Evolutionary conservation across 2,329 filamentous ascomycete genomes (phyloP).

Genomic region (Thielaviopsis euricoi): DNA sequence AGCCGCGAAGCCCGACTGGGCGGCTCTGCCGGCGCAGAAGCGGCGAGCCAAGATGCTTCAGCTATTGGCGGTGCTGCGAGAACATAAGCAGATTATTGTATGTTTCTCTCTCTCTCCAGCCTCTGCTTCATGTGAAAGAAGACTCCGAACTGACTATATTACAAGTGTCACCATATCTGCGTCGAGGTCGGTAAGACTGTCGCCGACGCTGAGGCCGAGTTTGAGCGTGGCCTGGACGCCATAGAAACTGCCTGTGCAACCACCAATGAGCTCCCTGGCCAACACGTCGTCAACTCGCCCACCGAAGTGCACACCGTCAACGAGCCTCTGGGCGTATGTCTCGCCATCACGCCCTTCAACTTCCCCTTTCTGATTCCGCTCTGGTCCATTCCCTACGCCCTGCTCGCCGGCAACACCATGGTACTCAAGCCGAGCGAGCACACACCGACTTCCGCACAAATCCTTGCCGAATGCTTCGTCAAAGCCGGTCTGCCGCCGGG

Average conservation of each 20-base stretch:
- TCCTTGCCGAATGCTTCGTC: conserved; percentile 38
- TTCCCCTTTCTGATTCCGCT: conserved; percentile 28
- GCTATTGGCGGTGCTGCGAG: conserved; percentile 1
- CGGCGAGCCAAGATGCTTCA: conserved; percentile 4
- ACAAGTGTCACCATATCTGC: conserved; percentile 4
- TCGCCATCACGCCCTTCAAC: conserved; percentile 42
- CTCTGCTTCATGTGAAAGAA: too few species aligned
- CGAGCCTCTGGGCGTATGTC: conserved; percentile 32
- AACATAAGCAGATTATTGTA: conserved; percentile 10
- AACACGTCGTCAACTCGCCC: not conserved
- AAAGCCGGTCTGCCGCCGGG: conserved; percentile 61
- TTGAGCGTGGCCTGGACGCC: conserved; percentile 14
- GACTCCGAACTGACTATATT: too few species aligned
- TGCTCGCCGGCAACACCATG: conserved; percentile 32
- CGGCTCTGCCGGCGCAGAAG: not conserved
- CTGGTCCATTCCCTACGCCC: conserved; percentile 31
- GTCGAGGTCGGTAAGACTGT: conserved; percentile 15
- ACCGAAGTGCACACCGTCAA: conserved; percentile 12
- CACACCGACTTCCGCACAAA: conserved; percentile 26
- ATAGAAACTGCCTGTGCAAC: conserved; percentile 13
- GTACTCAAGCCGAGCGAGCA: conserved; percentile 38
- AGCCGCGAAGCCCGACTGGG: conserved; percentile 11
- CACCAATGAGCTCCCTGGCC: conserved; percentile 11
- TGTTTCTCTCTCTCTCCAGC: not conserved
- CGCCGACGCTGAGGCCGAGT: conserved; percentile 14